Base-by-base conservation (phyloP, 208 protist species). In the Leptomonas pyrrhocoris region DNA sequence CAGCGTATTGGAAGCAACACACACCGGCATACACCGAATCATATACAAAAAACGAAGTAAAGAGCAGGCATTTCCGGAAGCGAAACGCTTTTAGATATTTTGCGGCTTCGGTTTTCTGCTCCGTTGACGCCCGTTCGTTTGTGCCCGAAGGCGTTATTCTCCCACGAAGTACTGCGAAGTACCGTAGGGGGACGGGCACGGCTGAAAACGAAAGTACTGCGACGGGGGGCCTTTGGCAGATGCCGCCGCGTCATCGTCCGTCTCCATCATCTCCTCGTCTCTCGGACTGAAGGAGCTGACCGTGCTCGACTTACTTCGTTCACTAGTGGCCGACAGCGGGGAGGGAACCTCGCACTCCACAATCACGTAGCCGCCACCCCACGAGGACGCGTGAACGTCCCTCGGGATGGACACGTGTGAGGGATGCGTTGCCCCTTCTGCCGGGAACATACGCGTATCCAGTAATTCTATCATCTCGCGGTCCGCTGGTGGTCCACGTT, bases 311-410 rank as follows among this genome's bases (percentile, higher is more conserved):
- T 30, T 8, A 21, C 57, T 50, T 19, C 1, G 13, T 2, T 38
- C 57, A 45, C n/a, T 19, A 8, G 5, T 28, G 7, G 16, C 11
- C 9, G 16, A 23, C 55, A 59, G 16, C 12, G 34, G 16, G 19
- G 40, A 15, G 11, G 57, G 40, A 34, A 62, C 36, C 0, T 34
- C 40, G n/a, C 40, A 62, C 57, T 62, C 57, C 40, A 62, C 57
- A 62, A 62, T 62, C 12, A 62, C 57, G 57, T 50, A 62, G 40
- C 57, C 57, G 40, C 57, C 40, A 15, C 25, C 23, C 7, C 27
- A 13, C 0, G 49, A 40, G 2, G 57, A 62, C 25, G n/a, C 25
- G 2, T 49, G 57, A 21, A 62, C 48, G 57, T 27, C 28, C 3
- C 36, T 1, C n/a, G 5, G 28, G 25, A 16, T 11, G 5, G 53